phyloP scores from a whole-genome alignment of 495 filamentous ascomycete species.

The Tuber magnatum region DNA sequence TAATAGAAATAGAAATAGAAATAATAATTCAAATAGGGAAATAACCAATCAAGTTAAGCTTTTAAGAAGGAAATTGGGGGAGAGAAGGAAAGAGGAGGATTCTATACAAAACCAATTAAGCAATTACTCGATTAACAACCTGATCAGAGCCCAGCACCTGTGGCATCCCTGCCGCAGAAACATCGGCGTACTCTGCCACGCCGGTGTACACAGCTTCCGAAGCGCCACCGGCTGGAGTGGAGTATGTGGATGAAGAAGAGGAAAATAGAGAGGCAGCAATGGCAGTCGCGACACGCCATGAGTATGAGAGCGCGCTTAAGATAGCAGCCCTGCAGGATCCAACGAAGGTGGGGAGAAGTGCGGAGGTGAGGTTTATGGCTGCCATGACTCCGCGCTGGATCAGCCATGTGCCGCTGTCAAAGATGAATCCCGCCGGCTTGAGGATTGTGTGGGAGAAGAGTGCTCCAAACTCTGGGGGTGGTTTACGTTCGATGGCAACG shows the following conservation, averaged over 20 bases:
- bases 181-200: background rate
- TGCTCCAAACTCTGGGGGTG: background rate
- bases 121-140: slow-evolving; percentile 2
- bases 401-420: background rate
- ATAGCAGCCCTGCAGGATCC: background rate
- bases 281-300: slow-evolving; percentile 4
- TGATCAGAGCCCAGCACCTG: background rate
- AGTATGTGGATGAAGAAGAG: background rate
- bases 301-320: slow-evolving; percentile 2
- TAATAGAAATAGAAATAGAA: background rate
- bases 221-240: background rate
- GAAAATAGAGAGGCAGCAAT: background rate
- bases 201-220: background rate
- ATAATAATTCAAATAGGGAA: background rate
- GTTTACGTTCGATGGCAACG: slow-evolving; percentile 13
- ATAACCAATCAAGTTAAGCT: background rate
- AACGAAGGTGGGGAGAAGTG: slow-evolving; percentile 10
- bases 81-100: background rate
- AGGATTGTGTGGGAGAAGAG: background rate
- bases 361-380: slow-evolving; percentile 5
- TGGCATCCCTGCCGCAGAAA: background rate
- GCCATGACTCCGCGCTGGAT: background rate
- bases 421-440: background rate
- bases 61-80: background rate
- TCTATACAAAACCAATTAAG: background rate